These are phyloP conservation scores for Afroboletus lepidellus DNA, from an alignment of 1,284 basidiomycete species.

Conservation along the genomic window DNA sequence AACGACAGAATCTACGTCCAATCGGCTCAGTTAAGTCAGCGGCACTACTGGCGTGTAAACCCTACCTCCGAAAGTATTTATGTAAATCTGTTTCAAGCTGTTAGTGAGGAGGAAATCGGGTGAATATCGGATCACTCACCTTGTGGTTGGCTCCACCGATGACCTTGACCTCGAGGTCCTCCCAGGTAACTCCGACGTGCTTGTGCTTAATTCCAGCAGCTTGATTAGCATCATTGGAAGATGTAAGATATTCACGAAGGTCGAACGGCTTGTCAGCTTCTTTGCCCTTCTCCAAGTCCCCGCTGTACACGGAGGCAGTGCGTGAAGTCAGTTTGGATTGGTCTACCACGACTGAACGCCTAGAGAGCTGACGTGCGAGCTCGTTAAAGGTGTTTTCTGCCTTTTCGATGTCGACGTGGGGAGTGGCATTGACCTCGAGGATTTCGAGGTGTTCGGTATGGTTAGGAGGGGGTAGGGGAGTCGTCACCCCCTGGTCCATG, in stretches of 20 bases:
- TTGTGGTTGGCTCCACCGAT: conserved; percentile 61
- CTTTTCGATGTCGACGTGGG: conserved; percentile 41
- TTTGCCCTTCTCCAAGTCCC: conserved; percentile 50
- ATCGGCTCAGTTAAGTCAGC: background rate
- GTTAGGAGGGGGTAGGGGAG: background rate
- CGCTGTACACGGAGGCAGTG: conserved; percentile 22
- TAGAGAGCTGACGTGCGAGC: conserved; percentile 42
- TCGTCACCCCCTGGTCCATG: conserved; percentile 12
- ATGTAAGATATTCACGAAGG: conserved; percentile 73
- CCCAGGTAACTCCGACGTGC: conserved; percentile 81
- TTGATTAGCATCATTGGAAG: conserved; percentile 65
- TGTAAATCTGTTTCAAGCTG: conserved; percentile 51
- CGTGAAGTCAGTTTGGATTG: conserved; percentile 25
- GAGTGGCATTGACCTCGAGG: conserved; percentile 19
- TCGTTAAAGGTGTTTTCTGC: conserved; percentile 56
- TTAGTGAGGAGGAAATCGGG: background rate
- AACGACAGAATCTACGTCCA: conserved; percentile 53
- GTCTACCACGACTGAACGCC: conserved; percentile 17
- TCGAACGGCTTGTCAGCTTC: conserved; percentile 50
- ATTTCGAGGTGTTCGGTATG: conserved; percentile 21
- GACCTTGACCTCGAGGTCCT: conserved; percentile 71
- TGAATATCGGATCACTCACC: conserved; percentile 34
- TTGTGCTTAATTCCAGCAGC: conserved; percentile 79
- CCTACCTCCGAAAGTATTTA: conserved; percentile 60
- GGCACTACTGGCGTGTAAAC: conserved; percentile 20